A percentile compares a stretch with the other conserved stretches of the same genome.
phyloP scores from a whole-genome alignment of 768 basidiomycete species.

The Mrakia frigida region DNA sequence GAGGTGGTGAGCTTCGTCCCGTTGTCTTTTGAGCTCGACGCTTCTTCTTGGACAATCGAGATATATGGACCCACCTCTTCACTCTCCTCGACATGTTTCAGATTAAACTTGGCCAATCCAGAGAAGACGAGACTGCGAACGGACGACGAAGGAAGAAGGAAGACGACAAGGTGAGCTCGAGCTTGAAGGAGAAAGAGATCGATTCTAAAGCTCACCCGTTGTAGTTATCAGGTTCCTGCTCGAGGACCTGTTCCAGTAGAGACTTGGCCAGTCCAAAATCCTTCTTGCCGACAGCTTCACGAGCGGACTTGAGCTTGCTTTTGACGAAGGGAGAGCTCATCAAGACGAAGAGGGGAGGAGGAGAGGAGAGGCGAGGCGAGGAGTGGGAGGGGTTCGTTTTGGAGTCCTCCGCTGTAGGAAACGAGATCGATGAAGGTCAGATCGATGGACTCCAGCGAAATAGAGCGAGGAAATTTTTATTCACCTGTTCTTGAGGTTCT shows the following conservation, averaged over 20 bases:
- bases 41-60: neutral
- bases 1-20: neutral
- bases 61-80: conserved; percentile 64
- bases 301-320: conserved; percentile 68
- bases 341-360: neutral
- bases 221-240: conserved; percentile 69
- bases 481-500: too few relatives aligned
- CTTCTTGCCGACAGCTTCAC: conserved; percentile 69
- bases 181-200: neutral
- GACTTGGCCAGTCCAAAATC: conserved; percentile 65
- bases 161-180: conserved; percentile 12
- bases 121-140: conserved; percentile 71
- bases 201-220: conserved; percentile 65
- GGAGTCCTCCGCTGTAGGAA: too few relatives aligned
- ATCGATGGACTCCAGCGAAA: too few relatives aligned
- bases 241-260: conserved; percentile 55
- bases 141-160: conserved; percentile 8
- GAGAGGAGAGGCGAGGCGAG: neutral
- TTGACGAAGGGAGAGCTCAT: conserved; percentile 51
- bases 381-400: too few relatives aligned
- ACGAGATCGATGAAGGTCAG: too few relatives aligned
- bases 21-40: neutral
- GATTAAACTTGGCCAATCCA: conserved; percentile 70
- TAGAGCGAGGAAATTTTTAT: too few relatives aligned
- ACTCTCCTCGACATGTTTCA: conserved; percentile 64